phyloP scores from a whole-genome alignment of 2,329 filamentous ascomycete genomes.

The Zymoseptoria pseudotritici region DNA sequence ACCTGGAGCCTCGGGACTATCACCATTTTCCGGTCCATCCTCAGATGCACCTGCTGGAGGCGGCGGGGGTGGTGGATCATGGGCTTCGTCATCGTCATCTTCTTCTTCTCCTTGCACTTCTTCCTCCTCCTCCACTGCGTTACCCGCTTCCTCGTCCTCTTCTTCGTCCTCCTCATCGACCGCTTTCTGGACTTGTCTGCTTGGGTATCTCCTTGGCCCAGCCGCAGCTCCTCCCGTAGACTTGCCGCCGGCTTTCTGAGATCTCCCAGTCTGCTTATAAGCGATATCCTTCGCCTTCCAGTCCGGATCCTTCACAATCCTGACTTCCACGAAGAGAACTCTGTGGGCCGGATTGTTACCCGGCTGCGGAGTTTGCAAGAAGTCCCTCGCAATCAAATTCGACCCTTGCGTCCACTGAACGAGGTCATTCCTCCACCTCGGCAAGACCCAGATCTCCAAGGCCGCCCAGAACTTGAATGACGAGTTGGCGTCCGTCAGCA shows the following conservation, averaged over 20 bases:
- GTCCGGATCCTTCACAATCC: conserved; percentile 1
- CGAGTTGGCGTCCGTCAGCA: neutral
- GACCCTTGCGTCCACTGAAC: neutral
- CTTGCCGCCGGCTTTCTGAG: no score
- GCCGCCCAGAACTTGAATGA: neutral
- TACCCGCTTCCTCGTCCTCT: neutral
- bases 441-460: neutral
- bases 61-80: no score
- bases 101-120: neutral
- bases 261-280: neutral
- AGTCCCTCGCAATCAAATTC: neutral
- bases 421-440: neutral
- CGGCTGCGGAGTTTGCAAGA: neutral
- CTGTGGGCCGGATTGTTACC: neutral
- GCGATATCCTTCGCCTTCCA: neutral
- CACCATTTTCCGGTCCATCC: no score
- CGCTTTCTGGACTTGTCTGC: neutral
- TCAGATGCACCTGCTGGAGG: no score
- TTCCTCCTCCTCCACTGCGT: neutral
- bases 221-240: no score
- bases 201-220: neutral
- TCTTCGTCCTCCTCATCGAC: neutral
- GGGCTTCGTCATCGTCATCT: neutral
- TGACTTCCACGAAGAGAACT: neutral
- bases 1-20: no score